Evolutionary conservation across 768 basidiomycete genomes (phyloP), one percentile per base, ranked within the genome.

Genomic region (Leucocoprinus leucothites): DNA sequence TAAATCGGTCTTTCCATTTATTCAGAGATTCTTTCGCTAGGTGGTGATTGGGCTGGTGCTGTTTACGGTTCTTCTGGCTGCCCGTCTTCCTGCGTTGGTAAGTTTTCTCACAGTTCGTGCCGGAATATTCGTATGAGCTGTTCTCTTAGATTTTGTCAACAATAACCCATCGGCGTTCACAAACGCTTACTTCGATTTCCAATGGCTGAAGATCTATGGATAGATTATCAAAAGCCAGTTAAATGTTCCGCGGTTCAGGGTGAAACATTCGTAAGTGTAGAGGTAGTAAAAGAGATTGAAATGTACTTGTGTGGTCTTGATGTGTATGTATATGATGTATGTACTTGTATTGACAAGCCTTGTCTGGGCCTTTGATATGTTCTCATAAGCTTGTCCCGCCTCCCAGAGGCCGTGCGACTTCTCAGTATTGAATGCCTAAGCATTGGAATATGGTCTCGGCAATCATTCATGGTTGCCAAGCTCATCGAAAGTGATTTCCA

Each of bases 181-280:
- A 9, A 71, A 86, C 28, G 87, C 90, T 0, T 90, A 83, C 73
- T 91, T 88, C 70, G 81, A 88, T 42, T 78, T 92, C 65, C 75
- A 78, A 45, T 80, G 78, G 48, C 67, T 90, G 51, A 79, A 77
- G 56, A 67, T 76, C 19, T 77, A 75, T 58, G 55, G 61, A 53
- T 63, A 53, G 59, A 51, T 45, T 45, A 9, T 19, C 7, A 35
- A 43, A 44, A 18, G 7, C 45, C 9, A 38, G 25, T 49, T 18
- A 13, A 45, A 21, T 28, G 46, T 41, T n/a, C 31, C 11, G 31
- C 11, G 11, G 31, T 31, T 11, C n/a, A n/a, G n/a, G n/a, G n/a
- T n/a, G n/a, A n/a, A n/a, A n/a, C n/a, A n/a, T n/a, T n/a, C n/a
- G n/a, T n/a, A n/a, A n/a, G n/a, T n/a, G n/a, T n/a, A n/a, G n/a